Evolutionary conservation across 371 early-diverging fungal genomes (phyloP).

Genomic region (Circinella minor): DNA sequence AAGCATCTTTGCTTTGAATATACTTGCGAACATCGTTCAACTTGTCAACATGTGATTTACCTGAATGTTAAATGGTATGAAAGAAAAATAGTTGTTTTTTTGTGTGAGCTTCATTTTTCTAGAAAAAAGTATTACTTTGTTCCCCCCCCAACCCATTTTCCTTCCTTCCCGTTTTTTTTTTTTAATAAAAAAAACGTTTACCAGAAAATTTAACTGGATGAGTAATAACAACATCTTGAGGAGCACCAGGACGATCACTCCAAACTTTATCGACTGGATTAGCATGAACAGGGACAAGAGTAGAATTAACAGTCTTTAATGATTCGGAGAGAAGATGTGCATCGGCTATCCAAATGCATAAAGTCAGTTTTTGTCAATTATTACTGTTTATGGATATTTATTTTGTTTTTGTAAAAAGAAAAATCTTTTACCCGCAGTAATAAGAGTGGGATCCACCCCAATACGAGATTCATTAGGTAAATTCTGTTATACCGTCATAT

Average conservation of each 20-base stretch:
- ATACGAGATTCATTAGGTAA: constrained; percentile 73
- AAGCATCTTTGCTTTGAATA: constrained; percentile 57
- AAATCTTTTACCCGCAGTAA: constrained; percentile 65
- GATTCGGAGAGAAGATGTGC: constrained; percentile 62
- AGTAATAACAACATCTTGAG: constrained; percentile 64
- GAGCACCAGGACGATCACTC: constrained; percentile 72
- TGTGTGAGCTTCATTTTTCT: not conserved
- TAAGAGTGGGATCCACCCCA: constrained; percentile 86
- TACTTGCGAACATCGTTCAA: constrained; percentile 63
- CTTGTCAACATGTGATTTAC: constrained; percentile 63
- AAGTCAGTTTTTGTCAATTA: not conserved
- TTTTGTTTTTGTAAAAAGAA: not conserved
- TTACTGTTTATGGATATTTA: not conserved
- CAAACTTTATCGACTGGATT: constrained; percentile 89
- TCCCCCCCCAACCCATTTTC: too few species aligned
- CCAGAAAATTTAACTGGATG: constrained; percentile 81
- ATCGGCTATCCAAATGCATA: constrained; percentile 31
- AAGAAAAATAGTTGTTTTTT: constrained; percentile 46
- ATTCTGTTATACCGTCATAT: constrained; percentile 34
- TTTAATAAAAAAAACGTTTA: constrained; percentile 14
- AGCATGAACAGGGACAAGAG: constrained; percentile 58
- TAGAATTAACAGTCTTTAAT: constrained; percentile 55
- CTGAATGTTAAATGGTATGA: constrained; percentile 62
- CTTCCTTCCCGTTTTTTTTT: not conserved
- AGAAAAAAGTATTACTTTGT: too few species aligned